These are phyloP conservation scores for Cnidoscolus chayamansa DNA, from an alignment of 441 rosid species.

Conservation along the genomic window DNA sequence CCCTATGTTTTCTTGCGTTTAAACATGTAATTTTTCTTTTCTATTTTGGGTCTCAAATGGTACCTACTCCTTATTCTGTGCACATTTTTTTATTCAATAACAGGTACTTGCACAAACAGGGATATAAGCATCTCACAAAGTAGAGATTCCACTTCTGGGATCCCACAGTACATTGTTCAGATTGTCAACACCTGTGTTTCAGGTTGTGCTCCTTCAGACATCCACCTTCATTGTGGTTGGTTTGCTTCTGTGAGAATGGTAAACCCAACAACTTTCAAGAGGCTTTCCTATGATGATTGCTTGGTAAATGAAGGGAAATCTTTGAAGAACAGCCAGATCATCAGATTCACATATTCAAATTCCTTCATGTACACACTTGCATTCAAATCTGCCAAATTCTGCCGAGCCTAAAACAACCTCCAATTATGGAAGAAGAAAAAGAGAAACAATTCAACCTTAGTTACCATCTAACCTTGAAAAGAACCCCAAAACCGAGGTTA, in stretches of 20 bases:
- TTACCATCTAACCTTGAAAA: too few relatives aligned
- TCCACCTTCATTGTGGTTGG: slow-evolving; percentile 56
- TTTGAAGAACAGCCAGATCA: slow-evolving; percentile 35
- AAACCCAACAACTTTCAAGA: slow-evolving; percentile 45
- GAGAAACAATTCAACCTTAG: too few relatives aligned
- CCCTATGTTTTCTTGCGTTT: too few relatives aligned
- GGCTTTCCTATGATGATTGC: slow-evolving; percentile 52
- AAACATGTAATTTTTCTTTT: neutral
- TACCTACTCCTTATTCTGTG: neutral
- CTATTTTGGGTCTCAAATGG: neutral
- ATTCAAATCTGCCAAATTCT: slow-evolving; percentile 46
- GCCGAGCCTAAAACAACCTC: slow-evolving; percentile 20
- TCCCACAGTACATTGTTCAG: slow-evolving; percentile 50
- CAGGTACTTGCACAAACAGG: slow-evolving; percentile 36
- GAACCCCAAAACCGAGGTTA: too few relatives aligned
- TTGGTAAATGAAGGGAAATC: slow-evolving; percentile 47
- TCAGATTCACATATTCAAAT: slow-evolving; percentile 54
- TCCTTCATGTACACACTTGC: slow-evolving; percentile 49
- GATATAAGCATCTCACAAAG: slow-evolving; percentile 56
- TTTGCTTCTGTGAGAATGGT: slow-evolving; percentile 53
- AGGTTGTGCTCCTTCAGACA: slow-evolving; percentile 41
- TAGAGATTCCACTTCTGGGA: slow-evolving; percentile 42
- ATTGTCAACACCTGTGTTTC: slow-evolving; percentile 45
- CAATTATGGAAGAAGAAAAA: neutral
- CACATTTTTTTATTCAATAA: neutral